Percentiles rank a stretch among this genome's conserved stretches.
Evolutionary conservation across 345 rosid genomes (phyloP).

Genomic region (Punica granatum): DNA sequence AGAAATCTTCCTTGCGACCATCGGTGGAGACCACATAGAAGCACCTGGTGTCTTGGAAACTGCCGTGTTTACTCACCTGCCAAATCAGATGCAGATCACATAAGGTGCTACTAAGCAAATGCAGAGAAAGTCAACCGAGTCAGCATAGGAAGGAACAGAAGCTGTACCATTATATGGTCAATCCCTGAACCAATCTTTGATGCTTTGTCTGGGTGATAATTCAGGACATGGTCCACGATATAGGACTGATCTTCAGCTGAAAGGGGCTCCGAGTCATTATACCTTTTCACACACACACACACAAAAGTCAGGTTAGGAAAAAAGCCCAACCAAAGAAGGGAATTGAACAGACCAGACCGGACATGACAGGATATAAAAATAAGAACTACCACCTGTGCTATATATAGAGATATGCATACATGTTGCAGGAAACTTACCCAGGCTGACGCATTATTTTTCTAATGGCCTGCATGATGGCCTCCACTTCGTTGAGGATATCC

Average conservation of each 20-base stretch:
- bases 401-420: neutral
- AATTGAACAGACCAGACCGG: neutral
- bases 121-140: neutral
- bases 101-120: neutral
- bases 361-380: neutral
- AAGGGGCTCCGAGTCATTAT: constrained; percentile 70
- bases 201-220: constrained; percentile 72
- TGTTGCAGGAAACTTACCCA: constrained; percentile 40
- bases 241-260: constrained; percentile 58
- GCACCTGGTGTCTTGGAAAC: constrained; percentile 57
- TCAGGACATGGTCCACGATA: constrained; percentile 53
- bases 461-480: constrained; percentile 57
- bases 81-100: constrained; percentile 3
- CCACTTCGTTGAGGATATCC: constrained; percentile 53
- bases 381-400: neutral
- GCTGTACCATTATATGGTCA: constrained; percentile 63
- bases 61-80: constrained; percentile 66
- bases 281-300: constrained; percentile 47
- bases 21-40: constrained; percentile 62
- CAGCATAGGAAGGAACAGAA: neutral
- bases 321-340: constrained; percentile 8
- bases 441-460: constrained; percentile 54
- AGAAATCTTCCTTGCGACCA: constrained; percentile 66
- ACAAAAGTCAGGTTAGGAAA: neutral
- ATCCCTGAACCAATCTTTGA: constrained; percentile 66